Conservation (phyloP, 2,329 filamentous ascomycete species). For the Cordyceps javanica region DNA sequence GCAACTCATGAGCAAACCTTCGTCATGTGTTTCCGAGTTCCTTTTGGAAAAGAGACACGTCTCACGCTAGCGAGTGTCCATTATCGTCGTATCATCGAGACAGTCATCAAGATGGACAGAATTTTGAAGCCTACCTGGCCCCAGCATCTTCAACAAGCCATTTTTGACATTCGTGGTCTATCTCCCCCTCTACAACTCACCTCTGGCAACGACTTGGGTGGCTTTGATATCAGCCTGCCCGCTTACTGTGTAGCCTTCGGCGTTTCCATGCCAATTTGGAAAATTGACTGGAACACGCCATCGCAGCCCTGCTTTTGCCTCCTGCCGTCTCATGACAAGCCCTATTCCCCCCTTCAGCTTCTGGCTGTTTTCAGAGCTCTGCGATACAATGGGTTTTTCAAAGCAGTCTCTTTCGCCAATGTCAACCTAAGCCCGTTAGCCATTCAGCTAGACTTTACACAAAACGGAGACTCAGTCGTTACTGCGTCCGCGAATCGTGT, state of each 20-base stretch:
- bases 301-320: constrained; percentile 48
- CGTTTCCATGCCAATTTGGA: constrained; percentile 46
- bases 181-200: constrained; percentile 48
- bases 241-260: constrained; percentile 49
- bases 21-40: constrained; percentile 45
- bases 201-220: constrained; percentile 49
- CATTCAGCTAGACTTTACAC: constrained; percentile 36
- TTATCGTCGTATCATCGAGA: constrained; percentile 48
- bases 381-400: constrained; percentile 55
- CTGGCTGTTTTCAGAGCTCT: constrained; percentile 51
- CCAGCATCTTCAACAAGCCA: constrained; percentile 45
- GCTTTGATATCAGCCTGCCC: constrained; percentile 47
- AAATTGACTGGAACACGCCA: constrained; percentile 37
- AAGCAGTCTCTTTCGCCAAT: constrained; percentile 48
- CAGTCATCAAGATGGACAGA: constrained; percentile 47
- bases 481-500: constrained; percentile 47
- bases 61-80: constrained; percentile 49
- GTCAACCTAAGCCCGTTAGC: constrained; percentile 40
- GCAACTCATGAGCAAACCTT: constrained; percentile 49
- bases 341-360: constrained; percentile 45
- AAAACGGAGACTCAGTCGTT: constrained; percentile 40
- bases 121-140: constrained; percentile 54
- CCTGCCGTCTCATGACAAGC: constrained; percentile 29
- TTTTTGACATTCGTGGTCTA: constrained; percentile 48
- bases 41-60: constrained; percentile 37